Conservation (phyloP, 2,329 filamentous ascomycete genomes). For the Xylaria sp. region DNA sequence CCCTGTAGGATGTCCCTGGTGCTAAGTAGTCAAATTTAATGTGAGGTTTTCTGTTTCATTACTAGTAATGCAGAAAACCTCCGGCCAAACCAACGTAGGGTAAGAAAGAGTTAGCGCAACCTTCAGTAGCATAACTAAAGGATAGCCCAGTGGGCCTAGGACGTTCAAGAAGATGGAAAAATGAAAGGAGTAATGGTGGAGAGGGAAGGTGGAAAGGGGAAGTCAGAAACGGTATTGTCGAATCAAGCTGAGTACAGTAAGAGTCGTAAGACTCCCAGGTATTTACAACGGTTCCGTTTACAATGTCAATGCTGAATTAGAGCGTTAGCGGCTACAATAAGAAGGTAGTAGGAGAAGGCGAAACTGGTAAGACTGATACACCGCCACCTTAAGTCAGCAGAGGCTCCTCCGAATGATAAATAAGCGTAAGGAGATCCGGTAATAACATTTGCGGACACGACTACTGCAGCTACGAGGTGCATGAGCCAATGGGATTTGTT, state of each 20-base stretch:
- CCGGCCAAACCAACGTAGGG: background rate
- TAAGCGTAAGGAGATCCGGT: background rate
- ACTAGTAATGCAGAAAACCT: background rate
- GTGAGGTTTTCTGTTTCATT: background rate
- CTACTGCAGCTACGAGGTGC: background rate
- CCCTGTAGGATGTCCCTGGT: background rate
- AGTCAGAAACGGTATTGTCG: background rate
- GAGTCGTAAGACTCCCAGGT: too few species aligned
- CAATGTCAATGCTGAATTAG: background rate
- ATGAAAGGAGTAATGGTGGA: background rate
- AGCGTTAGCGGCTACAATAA: background rate
- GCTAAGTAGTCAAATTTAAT: background rate
- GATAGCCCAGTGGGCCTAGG: background rate
- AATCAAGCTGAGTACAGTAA: too few species aligned
- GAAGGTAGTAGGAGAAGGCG: background rate
- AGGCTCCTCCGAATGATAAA: background rate
- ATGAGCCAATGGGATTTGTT: background rate
- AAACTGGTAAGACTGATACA: background rate
- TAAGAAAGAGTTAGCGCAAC: background rate
- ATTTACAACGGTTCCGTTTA: too few species aligned
- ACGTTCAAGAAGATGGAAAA: background rate
- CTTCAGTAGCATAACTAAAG: background rate
- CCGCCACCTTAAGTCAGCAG: background rate
- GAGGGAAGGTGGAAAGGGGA: background rate
- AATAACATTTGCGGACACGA: background rate